These are phyloP conservation scores for Brasenia schreberi DNA, from an alignment of 164 flowering plant species.

Conservation along the genomic window DNA sequence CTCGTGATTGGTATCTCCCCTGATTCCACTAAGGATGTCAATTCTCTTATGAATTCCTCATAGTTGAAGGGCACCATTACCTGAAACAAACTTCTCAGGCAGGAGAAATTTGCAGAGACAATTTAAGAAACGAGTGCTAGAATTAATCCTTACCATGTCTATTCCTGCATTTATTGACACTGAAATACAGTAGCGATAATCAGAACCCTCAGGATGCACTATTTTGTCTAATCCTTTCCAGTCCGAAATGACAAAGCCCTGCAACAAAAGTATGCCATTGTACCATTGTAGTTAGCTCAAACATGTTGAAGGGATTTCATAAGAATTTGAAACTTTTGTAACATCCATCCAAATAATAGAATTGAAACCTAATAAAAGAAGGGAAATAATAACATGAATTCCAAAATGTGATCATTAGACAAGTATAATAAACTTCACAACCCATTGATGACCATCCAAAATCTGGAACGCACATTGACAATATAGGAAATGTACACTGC, in stretches of 20 bases:
- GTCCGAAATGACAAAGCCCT: slow-evolving; percentile 85
- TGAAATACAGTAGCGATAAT: slow-evolving; percentile 44
- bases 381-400: not conserved
- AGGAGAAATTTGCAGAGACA: not conserved
- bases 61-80: slow-evolving; percentile 70
- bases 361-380: not conserved
- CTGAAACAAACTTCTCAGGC: slow-evolving; percentile 26
- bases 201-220: slow-evolving; percentile 41
- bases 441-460: too few relatives aligned
- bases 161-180: slow-evolving; percentile 72
- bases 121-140: not conserved
- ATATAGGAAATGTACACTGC: too few relatives aligned
- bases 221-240: slow-evolving; percentile 76
- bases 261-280: slow-evolving; percentile 21
- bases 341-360: too few relatives aligned
- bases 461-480: too few relatives aligned
- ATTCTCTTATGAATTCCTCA: slow-evolving; percentile 39
- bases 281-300: not conserved
- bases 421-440: too few relatives aligned
- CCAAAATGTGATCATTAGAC: too few relatives aligned
- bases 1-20: slow-evolving; percentile 53
- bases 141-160: slow-evolving; percentile 45
- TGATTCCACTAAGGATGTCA: slow-evolving; percentile 45
- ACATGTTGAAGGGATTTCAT: too few relatives aligned
- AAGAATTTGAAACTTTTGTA: too few relatives aligned